Evolutionary conservation across 768 basidiomycete species (phyloP), one percentile per base, ranked within the genome.

Genomic region (Piloderma croceum): DNA sequence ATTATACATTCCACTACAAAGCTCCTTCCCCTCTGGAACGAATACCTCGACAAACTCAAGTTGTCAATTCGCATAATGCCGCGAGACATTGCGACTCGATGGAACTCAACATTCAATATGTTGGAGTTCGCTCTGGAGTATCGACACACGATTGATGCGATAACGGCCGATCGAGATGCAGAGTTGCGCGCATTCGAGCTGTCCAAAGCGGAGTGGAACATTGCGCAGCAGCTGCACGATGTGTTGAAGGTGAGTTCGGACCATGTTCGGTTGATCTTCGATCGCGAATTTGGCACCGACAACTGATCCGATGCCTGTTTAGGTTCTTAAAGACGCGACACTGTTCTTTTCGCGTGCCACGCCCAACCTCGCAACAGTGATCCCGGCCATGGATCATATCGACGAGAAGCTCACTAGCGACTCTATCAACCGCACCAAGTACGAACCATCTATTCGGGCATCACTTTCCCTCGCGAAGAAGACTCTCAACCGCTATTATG

Each of bases 61-160:
- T 35, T 63, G 3, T 6, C 33, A 1, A 7, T 15, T 1, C 41
- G 50, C 3, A 51, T 58, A 12, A 63, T 70, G 47, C 67, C 67
- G 1, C 52, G 59, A 2, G 62, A 73, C 42, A 60, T 71, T 1
- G 18, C 40, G 3, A 69, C 66, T 0, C 44, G 56, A 0, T 70
- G 66, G 68, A 66, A 68, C 32, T 65, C 59, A 5, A 65, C 59
- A 0, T 65, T 48, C 31, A 51, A 66, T 36, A 68, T 71, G 65
- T 43, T 70, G 2, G 32, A 50, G 2, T 59, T 63, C 43, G 57
- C 61, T 0, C 9, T 58, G 7, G 31, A 57, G 5, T 60, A 67
- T 41, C 44, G 50, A 5, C 24, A 13, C 3, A 62, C 56, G 2
- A 36, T 67, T 27, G 44, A 61, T 11, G 21, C 33, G 10, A 45